Conservation (phyloP, 306 rosid species). For the Inga oerstediana region DNA sequence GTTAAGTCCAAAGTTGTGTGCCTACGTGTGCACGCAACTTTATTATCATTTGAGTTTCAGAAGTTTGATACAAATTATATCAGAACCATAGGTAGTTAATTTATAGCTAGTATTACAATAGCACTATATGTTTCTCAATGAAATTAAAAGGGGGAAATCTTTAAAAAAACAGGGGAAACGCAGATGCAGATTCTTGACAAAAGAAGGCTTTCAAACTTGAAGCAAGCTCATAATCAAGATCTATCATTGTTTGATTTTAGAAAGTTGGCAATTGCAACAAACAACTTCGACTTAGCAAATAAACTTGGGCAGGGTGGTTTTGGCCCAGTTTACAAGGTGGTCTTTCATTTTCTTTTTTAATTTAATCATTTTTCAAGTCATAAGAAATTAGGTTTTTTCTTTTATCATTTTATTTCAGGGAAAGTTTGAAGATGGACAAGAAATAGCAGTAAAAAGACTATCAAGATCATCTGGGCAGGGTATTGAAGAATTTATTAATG, state of each 20-base stretch:
- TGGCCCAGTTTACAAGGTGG: background rate
- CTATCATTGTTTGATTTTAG: too few species aligned
- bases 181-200: background rate
- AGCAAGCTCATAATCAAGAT: background rate
- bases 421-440: background rate
- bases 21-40: too few species aligned
- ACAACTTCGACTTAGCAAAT: background rate
- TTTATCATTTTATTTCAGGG: constrained; percentile 17
- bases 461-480: constrained; percentile 32
- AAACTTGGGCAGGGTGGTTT: background rate
- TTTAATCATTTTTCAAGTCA: background rate
- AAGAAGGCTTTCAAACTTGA: background rate
- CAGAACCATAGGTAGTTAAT: too few species aligned
- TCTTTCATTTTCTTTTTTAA: too few species aligned
- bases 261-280: background rate
- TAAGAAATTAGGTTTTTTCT: background rate
- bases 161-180: background rate
- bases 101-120: too few species aligned
- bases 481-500: constrained; percentile 32
- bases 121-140: too few species aligned
- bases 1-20: too few species aligned
- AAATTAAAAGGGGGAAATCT: too few species aligned
- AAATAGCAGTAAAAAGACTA: constrained; percentile 29
- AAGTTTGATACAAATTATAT: too few species aligned
- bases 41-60: too few species aligned